Conservation (phyloP, 2,329 filamentous ascomycete species). For the Akanthomyces uredinophilus region DNA sequence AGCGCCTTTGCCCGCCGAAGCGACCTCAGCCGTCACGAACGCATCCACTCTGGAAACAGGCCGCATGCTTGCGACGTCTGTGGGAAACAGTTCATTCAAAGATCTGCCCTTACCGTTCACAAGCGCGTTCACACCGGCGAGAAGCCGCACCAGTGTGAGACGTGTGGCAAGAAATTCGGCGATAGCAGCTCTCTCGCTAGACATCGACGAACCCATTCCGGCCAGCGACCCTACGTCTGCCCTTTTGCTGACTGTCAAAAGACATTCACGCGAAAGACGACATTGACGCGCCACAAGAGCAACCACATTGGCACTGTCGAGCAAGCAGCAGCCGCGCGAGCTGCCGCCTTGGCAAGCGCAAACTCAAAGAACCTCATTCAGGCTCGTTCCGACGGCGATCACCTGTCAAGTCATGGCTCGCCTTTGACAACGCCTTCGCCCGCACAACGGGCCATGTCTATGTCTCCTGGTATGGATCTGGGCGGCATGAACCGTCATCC, state of each 20-base stretch:
- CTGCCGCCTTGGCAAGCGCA: constrained; percentile 65
- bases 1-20: constrained; percentile 92
- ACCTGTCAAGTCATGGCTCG: constrained; percentile 66
- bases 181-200: constrained; percentile 92
- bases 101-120: constrained; percentile 92
- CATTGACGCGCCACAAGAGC: constrained; percentile 90
- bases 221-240: constrained; percentile 95
- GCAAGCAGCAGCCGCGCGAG: constrained; percentile 84
- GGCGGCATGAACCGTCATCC: constrained; percentile 61
- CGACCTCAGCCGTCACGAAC: constrained; percentile 90
- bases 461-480: constrained; percentile 74
- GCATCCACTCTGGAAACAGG: constrained; percentile 86
- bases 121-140: constrained; percentile 94
- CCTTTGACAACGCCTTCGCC: constrained; percentile 79
- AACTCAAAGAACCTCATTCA: constrained; percentile 36
- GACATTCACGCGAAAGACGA: constrained; percentile 94
- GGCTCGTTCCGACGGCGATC: constrained; percentile 64
- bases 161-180: constrained; percentile 86
- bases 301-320: constrained; percentile 94
- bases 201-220: constrained; percentile 91
- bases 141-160: constrained; percentile 96
- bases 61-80: constrained; percentile 94
- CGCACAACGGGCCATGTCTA: constrained; percentile 69
- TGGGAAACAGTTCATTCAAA: constrained; percentile 95
- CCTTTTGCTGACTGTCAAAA: constrained; percentile 97